A percentile compares a stretch with the other conserved stretches of the same genome.
Evolutionary conservation across 495 filamentous ascomycete species (phyloP).

Genomic region (Aspergillus leporis): DNA sequence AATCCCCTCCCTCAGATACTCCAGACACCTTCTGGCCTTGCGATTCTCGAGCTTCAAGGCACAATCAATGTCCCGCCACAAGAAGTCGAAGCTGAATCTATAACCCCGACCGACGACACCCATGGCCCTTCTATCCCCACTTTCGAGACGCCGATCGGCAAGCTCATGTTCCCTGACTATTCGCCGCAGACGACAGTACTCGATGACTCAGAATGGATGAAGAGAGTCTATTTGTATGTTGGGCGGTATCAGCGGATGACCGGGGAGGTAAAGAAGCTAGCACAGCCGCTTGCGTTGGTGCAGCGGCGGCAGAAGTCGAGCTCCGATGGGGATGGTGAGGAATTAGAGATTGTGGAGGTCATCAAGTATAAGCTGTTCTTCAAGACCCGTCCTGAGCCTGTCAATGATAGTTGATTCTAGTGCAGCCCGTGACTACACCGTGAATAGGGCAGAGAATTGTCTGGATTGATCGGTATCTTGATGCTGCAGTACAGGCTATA

Average conservation of each 20-base stretch:
- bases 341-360: constrained; percentile 78
- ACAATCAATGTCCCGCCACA: constrained; percentile 64
- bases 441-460: not conserved
- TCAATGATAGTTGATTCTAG: constrained; percentile 44
- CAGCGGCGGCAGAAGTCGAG: constrained; percentile 43
- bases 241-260: constrained; percentile 87
- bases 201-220: constrained; percentile 74
- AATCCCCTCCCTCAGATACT: constrained; percentile 77
- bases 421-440: not conserved
- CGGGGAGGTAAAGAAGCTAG: constrained; percentile 85
- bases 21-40: constrained; percentile 73
- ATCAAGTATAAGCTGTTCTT: constrained; percentile 90
- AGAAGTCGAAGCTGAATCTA: constrained; percentile 11
- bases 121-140: constrained; percentile 17
- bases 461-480: not conserved
- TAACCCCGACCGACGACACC: constrained; percentile 20
- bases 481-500: not conserved
- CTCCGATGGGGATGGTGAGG: constrained; percentile 32
- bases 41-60: constrained; percentile 89
- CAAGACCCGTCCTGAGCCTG: constrained; percentile 83
- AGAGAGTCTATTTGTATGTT: constrained; percentile 80
- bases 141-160: constrained; percentile 62
- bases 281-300: constrained; percentile 76
- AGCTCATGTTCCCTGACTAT: constrained; percentile 78
- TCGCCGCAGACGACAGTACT: constrained; percentile 46